Conservation (phyloP, 805 yeast species). For the Lipomyces mesembrius region DNA sequence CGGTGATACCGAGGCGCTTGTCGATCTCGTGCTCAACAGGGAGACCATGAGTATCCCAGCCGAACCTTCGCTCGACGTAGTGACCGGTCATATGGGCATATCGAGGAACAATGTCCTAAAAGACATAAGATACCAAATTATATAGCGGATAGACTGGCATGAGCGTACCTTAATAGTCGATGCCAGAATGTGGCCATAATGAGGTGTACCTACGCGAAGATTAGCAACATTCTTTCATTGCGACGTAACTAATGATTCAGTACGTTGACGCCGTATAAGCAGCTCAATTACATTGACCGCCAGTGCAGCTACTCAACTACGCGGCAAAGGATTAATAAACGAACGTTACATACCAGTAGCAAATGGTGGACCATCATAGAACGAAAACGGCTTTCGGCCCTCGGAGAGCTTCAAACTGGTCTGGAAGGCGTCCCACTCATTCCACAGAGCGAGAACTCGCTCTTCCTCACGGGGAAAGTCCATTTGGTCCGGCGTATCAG, state of each 20-base stretch:
- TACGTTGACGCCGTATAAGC: background rate
- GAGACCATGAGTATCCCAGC: conserved; percentile 99
- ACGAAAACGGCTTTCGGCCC: conserved; percentile 85
- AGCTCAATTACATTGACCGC: background rate
- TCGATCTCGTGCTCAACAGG: conserved; percentile 99
- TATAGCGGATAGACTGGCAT: background rate
- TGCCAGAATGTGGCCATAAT: conserved; percentile 95
- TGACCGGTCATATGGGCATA: conserved; percentile 97
- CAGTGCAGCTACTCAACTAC: background rate
- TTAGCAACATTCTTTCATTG: background rate
- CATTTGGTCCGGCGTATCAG: conserved; percentile 41
- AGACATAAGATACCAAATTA: background rate
- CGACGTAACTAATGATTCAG: background rate
- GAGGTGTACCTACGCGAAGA: conserved; percentile 79
- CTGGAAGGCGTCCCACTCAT: conserved; percentile 92
- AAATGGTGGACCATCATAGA: conserved; percentile 99
- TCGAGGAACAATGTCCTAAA: conserved; percentile 85
- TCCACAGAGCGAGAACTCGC: conserved; percentile 78
- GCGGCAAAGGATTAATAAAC: background rate
- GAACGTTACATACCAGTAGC: conserved; percentile 60
- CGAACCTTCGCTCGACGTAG: conserved; percentile 95
- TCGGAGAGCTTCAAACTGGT: conserved; percentile 80
- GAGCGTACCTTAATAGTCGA: conserved; percentile 76
- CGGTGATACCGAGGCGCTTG: conserved; percentile 90
- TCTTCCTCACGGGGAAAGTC: conserved; percentile 88